Conservation (phyloP, 805 yeast species). For the Clavispora phyllophila region DNA sequence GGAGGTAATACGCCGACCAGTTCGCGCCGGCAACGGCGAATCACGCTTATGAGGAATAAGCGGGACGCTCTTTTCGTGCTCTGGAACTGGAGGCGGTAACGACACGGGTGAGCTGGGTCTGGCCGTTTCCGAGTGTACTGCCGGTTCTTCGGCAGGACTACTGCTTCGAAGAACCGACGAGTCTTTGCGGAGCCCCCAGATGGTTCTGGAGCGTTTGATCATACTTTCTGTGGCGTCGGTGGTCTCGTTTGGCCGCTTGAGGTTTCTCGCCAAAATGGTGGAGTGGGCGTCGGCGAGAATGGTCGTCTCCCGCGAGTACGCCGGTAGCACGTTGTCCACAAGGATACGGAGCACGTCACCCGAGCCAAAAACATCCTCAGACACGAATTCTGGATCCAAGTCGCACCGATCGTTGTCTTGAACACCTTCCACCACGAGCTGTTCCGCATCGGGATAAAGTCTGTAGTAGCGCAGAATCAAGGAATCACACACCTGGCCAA, state of each 20-base stretch:
- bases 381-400: conserved; percentile 70
- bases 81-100: conserved; percentile 32
- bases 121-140: neutral
- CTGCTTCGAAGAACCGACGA: neutral
- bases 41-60: conserved; percentile 28
- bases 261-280: conserved; percentile 3
- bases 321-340: conserved; percentile 22
- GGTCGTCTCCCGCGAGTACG: conserved; percentile 3
- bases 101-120: conserved; percentile 13
- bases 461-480: conserved; percentile 51
- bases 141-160: neutral
- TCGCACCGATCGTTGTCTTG: conserved; percentile 71
- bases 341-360: conserved; percentile 33
- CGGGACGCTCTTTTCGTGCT: conserved; percentile 5
- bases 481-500: conserved; percentile 49
- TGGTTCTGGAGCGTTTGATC: conserved; percentile 11
- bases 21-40: conserved; percentile 12
- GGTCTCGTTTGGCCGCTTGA: conserved; percentile 2
- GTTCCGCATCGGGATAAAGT: conserved; percentile 60
- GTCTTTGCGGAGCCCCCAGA: conserved; percentile 8
- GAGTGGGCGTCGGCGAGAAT: conserved; percentile 1
- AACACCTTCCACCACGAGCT: conserved; percentile 50
- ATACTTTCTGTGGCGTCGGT: conserved; percentile 4
- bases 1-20: conserved; percentile 30
- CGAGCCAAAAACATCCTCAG: conserved; percentile 54